A percentile compares a stretch with the other conserved stretches of the same genome.
Evolutionary conservation across 2,329 filamentous ascomycete genomes (phyloP).

Genomic region (Metarhizium album): DNA sequence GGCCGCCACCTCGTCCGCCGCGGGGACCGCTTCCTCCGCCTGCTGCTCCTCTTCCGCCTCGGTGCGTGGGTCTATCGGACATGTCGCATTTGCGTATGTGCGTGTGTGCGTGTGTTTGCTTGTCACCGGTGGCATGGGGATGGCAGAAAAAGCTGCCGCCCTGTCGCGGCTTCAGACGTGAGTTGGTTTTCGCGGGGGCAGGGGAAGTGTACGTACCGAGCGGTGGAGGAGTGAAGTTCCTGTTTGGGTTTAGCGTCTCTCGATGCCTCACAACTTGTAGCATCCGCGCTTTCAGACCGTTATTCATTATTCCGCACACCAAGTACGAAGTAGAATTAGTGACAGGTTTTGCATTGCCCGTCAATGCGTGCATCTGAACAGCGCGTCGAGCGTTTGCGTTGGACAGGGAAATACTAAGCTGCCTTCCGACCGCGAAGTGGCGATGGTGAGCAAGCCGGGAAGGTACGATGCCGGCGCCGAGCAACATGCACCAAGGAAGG

Average conservation of each 20-base stretch:
- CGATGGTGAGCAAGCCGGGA: not conserved
- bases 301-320: no score
- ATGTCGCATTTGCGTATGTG: conserved; percentile 23
- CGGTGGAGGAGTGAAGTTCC: conserved; percentile 1
- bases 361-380: no score
- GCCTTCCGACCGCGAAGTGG: not conserved
- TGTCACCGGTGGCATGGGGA: not conserved
- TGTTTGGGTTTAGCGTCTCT: not conserved
- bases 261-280: not conserved
- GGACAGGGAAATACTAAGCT: no score
- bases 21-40: conserved; percentile 23
- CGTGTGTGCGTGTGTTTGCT: conserved; percentile 5
- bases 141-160: not conserved
- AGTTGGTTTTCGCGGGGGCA: conserved; percentile 1
- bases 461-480: not conserved
- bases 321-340: not conserved
- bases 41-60: conserved; percentile 31
- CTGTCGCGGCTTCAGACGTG: not conserved
- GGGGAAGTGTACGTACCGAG: not conserved
- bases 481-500: not conserved
- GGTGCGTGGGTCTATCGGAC: conserved; percentile 39
- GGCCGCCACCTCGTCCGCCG: conserved; percentile 33
- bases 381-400: no score
- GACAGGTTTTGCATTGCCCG: no score
- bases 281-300: no score